These are phyloP conservation scores for Thymus mandschuricus DNA, from an alignment of 257 asterid species.

Conservation along the genomic window DNA sequence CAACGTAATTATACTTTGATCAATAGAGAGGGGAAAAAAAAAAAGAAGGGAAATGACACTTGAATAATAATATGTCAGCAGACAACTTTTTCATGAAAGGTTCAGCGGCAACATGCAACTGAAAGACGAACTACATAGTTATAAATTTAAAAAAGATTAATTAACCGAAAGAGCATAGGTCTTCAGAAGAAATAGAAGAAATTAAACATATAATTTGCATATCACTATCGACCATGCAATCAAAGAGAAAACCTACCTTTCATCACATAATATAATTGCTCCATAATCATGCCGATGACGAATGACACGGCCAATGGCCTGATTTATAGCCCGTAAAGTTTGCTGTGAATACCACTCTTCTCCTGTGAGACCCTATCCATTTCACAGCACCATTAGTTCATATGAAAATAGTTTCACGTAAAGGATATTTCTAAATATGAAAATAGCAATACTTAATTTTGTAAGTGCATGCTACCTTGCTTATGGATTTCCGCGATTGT, in stretches of 20 bases:
- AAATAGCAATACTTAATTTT: constrained; percentile 23
- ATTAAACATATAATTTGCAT: constrained; percentile 16
- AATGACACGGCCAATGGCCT: constrained; percentile 99
- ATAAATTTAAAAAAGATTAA: background rate
- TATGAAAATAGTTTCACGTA: background rate
- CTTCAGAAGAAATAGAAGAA: constrained; percentile 20
- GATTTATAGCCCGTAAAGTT: constrained; percentile 96
- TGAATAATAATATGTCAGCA: constrained; percentile 12
- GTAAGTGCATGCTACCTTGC: constrained; percentile 56
- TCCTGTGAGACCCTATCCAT: constrained; percentile 74
- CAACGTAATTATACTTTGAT: background rate
- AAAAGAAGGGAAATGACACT: background rate
- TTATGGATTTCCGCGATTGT: constrained; percentile 46
- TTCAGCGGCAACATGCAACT: constrained; percentile 14
- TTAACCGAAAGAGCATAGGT: background rate
- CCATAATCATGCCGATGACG: constrained; percentile 98
- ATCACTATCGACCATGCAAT: constrained; percentile 5
- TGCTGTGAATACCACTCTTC: constrained; percentile 98
- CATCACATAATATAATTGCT: constrained; percentile 95
- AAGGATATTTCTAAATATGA: constrained; percentile 19
- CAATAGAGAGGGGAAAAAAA: background rate
- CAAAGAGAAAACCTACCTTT: constrained; percentile 55
- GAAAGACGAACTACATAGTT: background rate
- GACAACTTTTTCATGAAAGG: background rate
- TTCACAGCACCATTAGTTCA: constrained; percentile 30